Base-by-base conservation (phyloP, 2,329 filamentous ascomycete species). In the Biscogniauxia marginata region DNA sequence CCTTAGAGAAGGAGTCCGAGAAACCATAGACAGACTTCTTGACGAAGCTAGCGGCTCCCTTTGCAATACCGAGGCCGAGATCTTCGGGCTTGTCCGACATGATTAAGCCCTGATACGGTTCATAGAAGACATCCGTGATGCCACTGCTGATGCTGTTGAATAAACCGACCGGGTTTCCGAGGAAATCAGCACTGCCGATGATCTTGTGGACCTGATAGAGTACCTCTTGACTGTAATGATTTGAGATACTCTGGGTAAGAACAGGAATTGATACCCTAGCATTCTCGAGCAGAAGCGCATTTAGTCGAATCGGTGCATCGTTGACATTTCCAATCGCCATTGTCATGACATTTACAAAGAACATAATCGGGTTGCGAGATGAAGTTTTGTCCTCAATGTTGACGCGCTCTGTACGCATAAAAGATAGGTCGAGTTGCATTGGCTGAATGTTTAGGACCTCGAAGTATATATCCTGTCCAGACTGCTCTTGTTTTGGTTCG, bases 321-420 rank as follows among this genome's bases (percentile, higher is more conserved):
- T 99, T 99, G 78, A 99, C 91, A 67, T 99, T 99, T 62, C 95
- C 95, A 67, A 99, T 95, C 13, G 95, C 96, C 95, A 99, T 99
- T 0, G 96, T 98, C 79, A 99, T 87, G 64, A 98, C 91, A 69
- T 99, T 98, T 72, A 98, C 87, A 71, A 97, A 93, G 77, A 98
- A 99, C 93, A 98, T 98, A 72, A 99, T 82, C 0, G 96, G 96
- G 69, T 96, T 99, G 45, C 85, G 86, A 1, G 91, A 91, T 13
- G 91, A 91, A 48, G 92, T 89, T 65, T 95, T 96, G 72, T 98
- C 93, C 71, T 98, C 93, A 2, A 91, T 93, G 63, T 99, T 99
- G 75, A 99, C 89, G 9, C 92, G 86, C 73, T 99, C 95, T 0
- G 95, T 99, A 19, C 95, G 88, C 73, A 99, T 96, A 70, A 99